phyloP scores from a whole-genome alignment of 768 basidiomycete species.

The Suillus bovinus region DNA sequence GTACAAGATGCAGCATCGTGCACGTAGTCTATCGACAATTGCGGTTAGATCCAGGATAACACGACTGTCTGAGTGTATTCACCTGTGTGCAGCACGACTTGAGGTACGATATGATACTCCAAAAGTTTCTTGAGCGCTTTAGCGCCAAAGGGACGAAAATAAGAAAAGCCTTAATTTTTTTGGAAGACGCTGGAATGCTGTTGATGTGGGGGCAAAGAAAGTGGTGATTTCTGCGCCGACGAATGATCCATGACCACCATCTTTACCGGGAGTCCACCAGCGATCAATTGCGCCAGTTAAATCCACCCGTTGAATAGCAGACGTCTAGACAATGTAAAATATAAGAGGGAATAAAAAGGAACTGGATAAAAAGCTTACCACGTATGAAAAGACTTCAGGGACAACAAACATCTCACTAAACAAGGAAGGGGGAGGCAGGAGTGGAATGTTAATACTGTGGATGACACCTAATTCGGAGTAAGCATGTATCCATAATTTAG shows the following conservation, averaged over 20 bases:
- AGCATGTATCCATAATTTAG: not conserved
- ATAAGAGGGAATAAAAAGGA: not conserved
- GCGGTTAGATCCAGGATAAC: not conserved
- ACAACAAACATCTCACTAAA: constrained; percentile 49
- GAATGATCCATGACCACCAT: constrained; percentile 39
- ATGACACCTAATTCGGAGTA: constrained; percentile 39
- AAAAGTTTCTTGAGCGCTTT: constrained; percentile 52
- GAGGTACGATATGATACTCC: constrained; percentile 57
- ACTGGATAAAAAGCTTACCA: constrained; percentile 35
- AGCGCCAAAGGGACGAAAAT: constrained; percentile 61
- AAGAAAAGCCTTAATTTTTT: constrained; percentile 51
- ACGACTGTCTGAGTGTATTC: constrained; percentile 16
- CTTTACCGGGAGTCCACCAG: constrained; percentile 39
- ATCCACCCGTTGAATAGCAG: constrained; percentile 52
- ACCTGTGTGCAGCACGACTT: constrained; percentile 51
- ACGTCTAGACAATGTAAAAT: constrained; percentile 40
- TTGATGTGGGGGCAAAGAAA: constrained; percentile 56
- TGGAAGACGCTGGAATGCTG: constrained; percentile 49
- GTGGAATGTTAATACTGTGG: constrained; percentile 54
- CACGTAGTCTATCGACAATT: constrained; percentile 12
- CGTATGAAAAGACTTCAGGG: constrained; percentile 45
- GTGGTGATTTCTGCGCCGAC: constrained; percentile 49
- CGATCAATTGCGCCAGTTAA: constrained; percentile 48
- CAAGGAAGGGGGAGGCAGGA: constrained; percentile 53
- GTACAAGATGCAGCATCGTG: constrained; percentile 11